Evolutionary conservation across 441 rosid species (phyloP), one percentile per base, ranked within the genome.

Genomic region (Kokia cookei): DNA sequence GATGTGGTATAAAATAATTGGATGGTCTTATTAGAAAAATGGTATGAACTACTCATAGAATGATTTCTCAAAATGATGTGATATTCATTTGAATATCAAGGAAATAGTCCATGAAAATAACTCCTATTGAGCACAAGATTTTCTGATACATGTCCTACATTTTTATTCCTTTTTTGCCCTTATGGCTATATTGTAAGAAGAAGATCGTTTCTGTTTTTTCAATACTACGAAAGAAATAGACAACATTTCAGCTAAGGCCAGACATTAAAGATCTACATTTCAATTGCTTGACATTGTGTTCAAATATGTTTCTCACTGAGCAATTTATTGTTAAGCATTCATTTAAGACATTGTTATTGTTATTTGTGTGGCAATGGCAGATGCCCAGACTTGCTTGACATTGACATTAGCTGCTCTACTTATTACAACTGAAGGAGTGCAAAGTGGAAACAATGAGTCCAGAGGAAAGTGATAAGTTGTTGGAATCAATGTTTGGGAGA

Each of bases 401-500:
- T 55, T 55, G 61, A 55, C 22, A 24, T 55, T 55, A 22, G 61
- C 32, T 22, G 6, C 14, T 22, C 14, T 42, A 42, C 45, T 6
- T 42, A 42, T 4, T 5, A 43, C 11, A 54, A 54, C 17, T 54
- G 22, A 54, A 54, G 58, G 59, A 54, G 11, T 26, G 9, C 14
- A 45, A 45, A 45, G 48, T 45, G 48, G 5, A 64, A 43, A 54
- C 42, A 59, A 47, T 68, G 73, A 73, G 9, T 42, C 12, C 17
- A 4, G 59, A 58, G 65, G 43, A 67, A 17, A 76, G 62, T 32
- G 71, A 77, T 7, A 57, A 29, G 19, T 29, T 62, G 14, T 3
- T 53, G 76, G 63, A 53, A 61, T 55, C 57, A 3, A 75, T 53
- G 74, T 65, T 71, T 43, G 79, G 75, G 27, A 75, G 32, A 43